phyloP scores from a whole-genome alignment of 768 basidiomycete species.

The Lentinus tigrinus region DNA sequence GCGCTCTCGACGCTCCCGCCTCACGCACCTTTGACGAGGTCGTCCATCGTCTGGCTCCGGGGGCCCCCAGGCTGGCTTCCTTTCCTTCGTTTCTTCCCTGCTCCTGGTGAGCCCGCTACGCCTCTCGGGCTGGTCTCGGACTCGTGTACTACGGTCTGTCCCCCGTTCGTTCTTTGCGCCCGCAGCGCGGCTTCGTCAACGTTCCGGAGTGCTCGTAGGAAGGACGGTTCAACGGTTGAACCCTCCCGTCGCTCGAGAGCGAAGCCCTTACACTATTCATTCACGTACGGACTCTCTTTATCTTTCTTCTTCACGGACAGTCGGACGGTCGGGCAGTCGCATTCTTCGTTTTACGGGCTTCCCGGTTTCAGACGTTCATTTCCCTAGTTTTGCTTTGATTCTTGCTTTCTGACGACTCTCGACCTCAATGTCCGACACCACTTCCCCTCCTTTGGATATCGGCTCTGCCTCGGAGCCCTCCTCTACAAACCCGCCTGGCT shows the following conservation, averaged over 20 bases:
- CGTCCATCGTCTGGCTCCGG: slow-evolving; percentile 14
- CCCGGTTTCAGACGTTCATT: background rate
- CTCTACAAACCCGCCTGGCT: background rate
- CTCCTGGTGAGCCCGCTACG: slow-evolving; percentile 18
- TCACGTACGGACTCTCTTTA: background rate
- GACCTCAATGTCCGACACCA: slow-evolving; percentile 10
- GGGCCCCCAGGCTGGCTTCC: slow-evolving; percentile 9
- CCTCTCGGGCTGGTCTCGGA: slow-evolving; percentile 18
- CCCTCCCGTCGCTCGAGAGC: slow-evolving; percentile 2
- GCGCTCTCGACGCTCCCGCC: background rate
- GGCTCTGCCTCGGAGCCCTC: background rate
- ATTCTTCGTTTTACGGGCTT: background rate
- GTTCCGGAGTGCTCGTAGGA: background rate
- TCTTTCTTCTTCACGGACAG: background rate
- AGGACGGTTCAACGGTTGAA: background rate
- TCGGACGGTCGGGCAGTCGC: background rate
- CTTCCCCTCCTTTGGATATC: slow-evolving; percentile 1
- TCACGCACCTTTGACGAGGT: slow-evolving; percentile 16
- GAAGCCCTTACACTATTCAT: background rate
- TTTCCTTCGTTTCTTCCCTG: slow-evolving; percentile 13
- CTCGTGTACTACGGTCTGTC: slow-evolving; percentile 1
- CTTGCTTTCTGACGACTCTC: background rate
- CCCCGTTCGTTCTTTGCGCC: background rate
- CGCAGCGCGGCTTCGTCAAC: slow-evolving; percentile 5
- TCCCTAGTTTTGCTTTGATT: background rate